phyloP scores from a whole-genome alignment of 2,329 filamentous ascomycete genomes.

The Truncatella angustata region DNA sequence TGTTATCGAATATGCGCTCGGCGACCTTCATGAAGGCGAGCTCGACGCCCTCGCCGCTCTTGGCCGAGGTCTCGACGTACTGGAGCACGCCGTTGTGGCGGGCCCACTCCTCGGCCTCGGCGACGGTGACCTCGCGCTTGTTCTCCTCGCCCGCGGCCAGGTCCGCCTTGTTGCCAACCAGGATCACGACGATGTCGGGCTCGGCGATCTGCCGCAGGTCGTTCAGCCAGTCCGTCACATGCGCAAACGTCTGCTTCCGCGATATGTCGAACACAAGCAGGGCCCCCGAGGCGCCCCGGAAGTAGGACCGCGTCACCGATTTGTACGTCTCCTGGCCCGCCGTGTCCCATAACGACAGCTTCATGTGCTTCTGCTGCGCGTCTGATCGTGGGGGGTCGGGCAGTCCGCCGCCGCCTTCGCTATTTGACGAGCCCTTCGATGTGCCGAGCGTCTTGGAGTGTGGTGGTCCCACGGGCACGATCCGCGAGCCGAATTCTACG shows the following conservation, averaged over 20 bases:
- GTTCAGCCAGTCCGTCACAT: slow-evolving; percentile 89
- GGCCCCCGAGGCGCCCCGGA: slow-evolving; percentile 70
- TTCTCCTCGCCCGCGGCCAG: slow-evolving; percentile 52
- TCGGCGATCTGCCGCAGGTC: slow-evolving; percentile 94
- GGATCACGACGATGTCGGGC: slow-evolving; percentile 87
- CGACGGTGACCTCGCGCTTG: slow-evolving; percentile 70
- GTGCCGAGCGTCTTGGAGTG: slow-evolving; percentile 53
- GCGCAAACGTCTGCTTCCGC: slow-evolving; percentile 77
- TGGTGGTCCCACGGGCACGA: slow-evolving; percentile 86
- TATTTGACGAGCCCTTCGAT: slow-evolving; percentile 15
- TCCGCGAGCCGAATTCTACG: slow-evolving; percentile 91
- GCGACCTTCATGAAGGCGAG: slow-evolving; percentile 90
- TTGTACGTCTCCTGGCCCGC: slow-evolving; percentile 98
- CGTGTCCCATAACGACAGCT: slow-evolving; percentile 91
- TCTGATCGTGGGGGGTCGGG: slow-evolving; percentile 47
- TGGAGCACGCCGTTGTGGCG: slow-evolving; percentile 79
- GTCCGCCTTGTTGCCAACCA: slow-evolving; percentile 95
- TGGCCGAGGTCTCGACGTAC: slow-evolving; percentile 95
- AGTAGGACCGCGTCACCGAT: slow-evolving; percentile 90
- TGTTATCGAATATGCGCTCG: slow-evolving; percentile 94
- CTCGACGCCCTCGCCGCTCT: slow-evolving; percentile 93
- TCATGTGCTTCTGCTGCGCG: slow-evolving; percentile 74
- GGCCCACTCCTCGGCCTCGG: slow-evolving; percentile 91
- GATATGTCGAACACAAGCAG: slow-evolving; percentile 95
- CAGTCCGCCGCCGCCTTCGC: slow-evolving; percentile 37